Evolutionary conservation across 2,329 filamentous ascomycete species (phyloP), one percentile per base, ranked within the genome.

Genomic region (Raffaelea albimanens): DNA sequence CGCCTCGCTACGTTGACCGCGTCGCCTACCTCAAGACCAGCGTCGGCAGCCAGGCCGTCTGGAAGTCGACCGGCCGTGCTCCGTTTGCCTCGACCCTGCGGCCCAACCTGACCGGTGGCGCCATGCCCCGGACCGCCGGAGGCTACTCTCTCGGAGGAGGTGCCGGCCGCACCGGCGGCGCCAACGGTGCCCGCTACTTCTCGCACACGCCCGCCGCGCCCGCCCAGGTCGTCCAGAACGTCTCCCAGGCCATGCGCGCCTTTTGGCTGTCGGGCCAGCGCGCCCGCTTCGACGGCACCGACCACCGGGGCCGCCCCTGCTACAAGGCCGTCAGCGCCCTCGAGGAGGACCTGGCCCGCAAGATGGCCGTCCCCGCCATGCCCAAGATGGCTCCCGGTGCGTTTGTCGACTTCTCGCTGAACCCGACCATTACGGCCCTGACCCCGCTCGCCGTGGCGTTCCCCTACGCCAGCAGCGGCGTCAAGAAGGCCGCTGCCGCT

Each of bases 241-340:
- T 96, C n/a, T 95, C 88, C 13, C 83, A 89, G 57, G 93, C 89
- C 5, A 83, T 97, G 59, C 82, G 93, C 46, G 90, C 89, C 13
- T 96, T 98, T 67, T 84, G 87, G 67, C 74, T 95, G n/a, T 89
- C 86, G 0, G 93, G 93, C 0, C 82, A 95, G 59, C 93, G 90
- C 63, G 83, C 85, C 10, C 85, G 86, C 49, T 96, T 90, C 57
- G 86, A 95, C 61, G 91, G 91, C 13, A 63, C 84, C 40, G 81
- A 83, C 47, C 66, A 78, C 16, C 80, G 75, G 11, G 90, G 90
- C 40, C 82, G 90, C 65, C 85, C 85, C 67, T 77, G 78, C 50
- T 96, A 88, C 71, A 84, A 86, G 59, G 70, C 80, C 25, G 80
- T 96, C n/a, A 85, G 83, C 31, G 70, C 73, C 11, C 67, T 88